Base-by-base conservation (phyloP, 148 eudicot species). In the Linanthus parryae region DNA sequence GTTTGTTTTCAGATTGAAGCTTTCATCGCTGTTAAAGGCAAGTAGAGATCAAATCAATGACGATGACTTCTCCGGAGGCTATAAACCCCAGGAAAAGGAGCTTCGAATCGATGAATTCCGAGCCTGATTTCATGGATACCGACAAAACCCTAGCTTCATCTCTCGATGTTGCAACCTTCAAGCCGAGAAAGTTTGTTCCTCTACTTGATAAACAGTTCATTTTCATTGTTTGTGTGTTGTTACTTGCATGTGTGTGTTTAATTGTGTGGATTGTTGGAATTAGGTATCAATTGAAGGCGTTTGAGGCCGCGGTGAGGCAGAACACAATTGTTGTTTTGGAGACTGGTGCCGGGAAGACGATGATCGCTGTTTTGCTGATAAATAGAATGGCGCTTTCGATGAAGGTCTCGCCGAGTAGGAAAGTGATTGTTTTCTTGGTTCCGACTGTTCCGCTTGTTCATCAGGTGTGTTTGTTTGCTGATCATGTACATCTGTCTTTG, bases 401-500 rank as follows among this genome's bases (percentile, higher is more conserved):
- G 24, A 46, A 23, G 26, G 29, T 18, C 43, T 34, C 50, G 29
- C 44, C 29, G 47, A 42, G 53, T 0, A 68, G 67, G 58, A 74
- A 61, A 56, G 20, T 75, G 57, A 69, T 81, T 9, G 24, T 71
- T 7, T 77, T 81, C 65, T 67, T 81, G 69, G 81, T 76, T 41
- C 83, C 83, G 16, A 72, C 88, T 30, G 83, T 72, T 61, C 72
- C 64, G 24, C 81, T 81, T 52, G 81, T 81, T 47, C 77, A 72
- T 29, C 83, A 81, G 83, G 88, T 51, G 62, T 29, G 41, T 53
- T 36, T 48, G 23, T 37, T 0, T 17, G 24, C 34, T 31, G 19
- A 29, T 29, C 10, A 7, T n/a, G n/a, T n/a, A n/a, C n/a, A n/a
- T n/a, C n/a, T n/a, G n/a, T n/a, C n/a, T n/a, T n/a, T n/a, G n/a